Evolutionary conservation across 257 asterid species (phyloP), one percentile per base, ranked within the genome.

Genomic region (Fraxinus americana): DNA sequence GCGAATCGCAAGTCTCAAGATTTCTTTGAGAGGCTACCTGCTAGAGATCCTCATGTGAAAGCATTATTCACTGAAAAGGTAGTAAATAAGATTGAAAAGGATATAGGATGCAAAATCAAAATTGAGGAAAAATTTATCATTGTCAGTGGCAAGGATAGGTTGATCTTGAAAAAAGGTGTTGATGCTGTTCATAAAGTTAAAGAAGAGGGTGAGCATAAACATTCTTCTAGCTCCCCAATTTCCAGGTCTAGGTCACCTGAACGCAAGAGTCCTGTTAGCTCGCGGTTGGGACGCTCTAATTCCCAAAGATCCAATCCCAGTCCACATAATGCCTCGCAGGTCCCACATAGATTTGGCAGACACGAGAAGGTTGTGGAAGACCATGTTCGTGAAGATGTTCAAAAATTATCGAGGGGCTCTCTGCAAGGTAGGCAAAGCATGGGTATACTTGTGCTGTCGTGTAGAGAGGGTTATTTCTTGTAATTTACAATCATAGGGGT

Each of bases 71-170:
- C 94, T 0, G 95, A 92, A 85, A 90, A 85, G 77, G 95, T 91
- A 70, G 90, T 93, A n/a, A 89, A 80, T 85, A 88, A 93, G 84
- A 89, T 96, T 82, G 99, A 96, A 90, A 89, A 86, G 76, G 99
- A 96, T 78, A 85, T 91, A 82, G 99, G 98, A 75, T 96, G 98
- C 82, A 96, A 90, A 88, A 89, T 96, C 82, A 92, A 92, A 83
- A 88, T 96, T 1, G 97, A 93, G 81, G 99, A 93, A 76, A 96
- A 92, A 77, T 96, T 96, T 83, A 96, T 96, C 75, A 91, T 96
- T 77, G 97, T 96, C 68, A 96, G 98, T 73, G 98, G 99, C 57
- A 96, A 93, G 91, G 99, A 96, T 84, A 91, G 97, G 88, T 86
- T 96, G 80, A 87, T 93, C 76, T 71, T 96, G 86, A 91, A 83